Base-by-base conservation (phyloP, 306 rosid genomes). In the Rubus idaeus region DNA sequence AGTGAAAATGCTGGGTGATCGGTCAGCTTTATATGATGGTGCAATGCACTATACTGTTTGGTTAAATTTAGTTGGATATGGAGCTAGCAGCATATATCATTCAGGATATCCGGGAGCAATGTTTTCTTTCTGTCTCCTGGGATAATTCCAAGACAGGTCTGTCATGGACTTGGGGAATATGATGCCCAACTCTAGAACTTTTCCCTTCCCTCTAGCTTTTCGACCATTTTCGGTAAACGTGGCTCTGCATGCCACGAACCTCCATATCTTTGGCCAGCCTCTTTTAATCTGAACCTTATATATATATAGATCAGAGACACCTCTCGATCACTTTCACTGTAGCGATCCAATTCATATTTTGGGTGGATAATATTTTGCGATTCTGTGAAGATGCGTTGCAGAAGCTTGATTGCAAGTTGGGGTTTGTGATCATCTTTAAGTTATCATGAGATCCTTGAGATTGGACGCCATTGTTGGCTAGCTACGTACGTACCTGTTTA, bases 61-160 rank as follows among this genome's bases (percentile, higher is more conserved):
- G 80, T 68, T 2, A 23, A 3, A 56, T 58, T 57, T 74, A 10
- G 20, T 51, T 65, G 57, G 65, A 23, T 70, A 60, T 69, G 62
- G 77, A 62, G 60, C 18, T 57, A 2, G 20, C 67, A 5, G 40
- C 8, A 60, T 35, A 62, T 5, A 44, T 70, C 30, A 23, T 65
- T 81, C 49, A 77, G 78, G 78, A 30, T 81, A 71, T 30, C 68
- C 41, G 73, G 73, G 41, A 64, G 69, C 72, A 77, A 40, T 12
- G 12, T 61, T 75, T 73, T 16, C 52, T 12, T 39, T 44, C 76
- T 71, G 84, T 77, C 71, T 77, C 50, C n/a, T 66, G 44, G 51
- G 84, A 70, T 63, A 57, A 53, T 57, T 69, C 52, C 58, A 57
- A 21, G 67, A 35, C 63, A 8, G 7, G 61, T 67, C 37, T 55